Evolutionary conservation across 1,139 yeast species (phyloP).

Genomic region (Hansenula lynferdii): DNA sequence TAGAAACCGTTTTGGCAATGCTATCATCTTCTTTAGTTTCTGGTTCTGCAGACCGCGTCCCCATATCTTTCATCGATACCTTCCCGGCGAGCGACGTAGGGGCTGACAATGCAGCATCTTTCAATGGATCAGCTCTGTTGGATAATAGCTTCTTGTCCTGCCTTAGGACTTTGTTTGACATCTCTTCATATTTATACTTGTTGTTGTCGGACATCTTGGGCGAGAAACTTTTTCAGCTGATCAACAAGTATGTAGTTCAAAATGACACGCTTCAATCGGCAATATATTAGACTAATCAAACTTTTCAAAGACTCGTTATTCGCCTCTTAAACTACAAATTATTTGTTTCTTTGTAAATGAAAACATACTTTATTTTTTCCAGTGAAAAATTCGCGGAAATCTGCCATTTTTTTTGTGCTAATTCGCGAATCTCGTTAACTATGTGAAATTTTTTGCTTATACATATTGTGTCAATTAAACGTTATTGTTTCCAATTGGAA

Average conservation of each 20-base stretch:
- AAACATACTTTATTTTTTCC: too few relatives aligned
- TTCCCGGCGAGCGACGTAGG: slow-evolving; percentile 73
- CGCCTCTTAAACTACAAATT: too few relatives aligned
- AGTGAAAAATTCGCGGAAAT: not conserved
- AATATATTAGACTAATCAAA: too few relatives aligned
- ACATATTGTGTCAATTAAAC: too few relatives aligned
- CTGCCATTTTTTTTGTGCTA: not conserved
- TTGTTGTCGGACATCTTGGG: slow-evolving; percentile 15
- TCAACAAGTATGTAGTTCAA: too few relatives aligned
- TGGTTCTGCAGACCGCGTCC: slow-evolving; percentile 37
- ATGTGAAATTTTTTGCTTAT: not conserved
- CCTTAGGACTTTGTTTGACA: slow-evolving; percentile 72
- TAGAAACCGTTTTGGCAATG: slow-evolving; percentile 21
- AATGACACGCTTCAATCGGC: too few relatives aligned
- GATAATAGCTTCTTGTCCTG: slow-evolving; percentile 47
- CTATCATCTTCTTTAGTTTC: slow-evolving; percentile 13
- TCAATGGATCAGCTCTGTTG: slow-evolving; percentile 31
- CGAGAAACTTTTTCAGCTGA: too few relatives aligned
- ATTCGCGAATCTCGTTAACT: not conserved
- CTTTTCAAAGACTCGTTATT: too few relatives aligned
- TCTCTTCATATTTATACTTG: slow-evolving; percentile 51
- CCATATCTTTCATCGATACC: slow-evolving; percentile 65
- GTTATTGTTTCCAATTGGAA: too few relatives aligned
- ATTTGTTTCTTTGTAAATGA: too few relatives aligned
- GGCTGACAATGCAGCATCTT: slow-evolving; percentile 47